A percentile compares a stretch with the other conserved stretches of the same genome.
phyloP scores from a whole-genome alignment of 805 yeast genomes.

The Yarrowia bubula region DNA sequence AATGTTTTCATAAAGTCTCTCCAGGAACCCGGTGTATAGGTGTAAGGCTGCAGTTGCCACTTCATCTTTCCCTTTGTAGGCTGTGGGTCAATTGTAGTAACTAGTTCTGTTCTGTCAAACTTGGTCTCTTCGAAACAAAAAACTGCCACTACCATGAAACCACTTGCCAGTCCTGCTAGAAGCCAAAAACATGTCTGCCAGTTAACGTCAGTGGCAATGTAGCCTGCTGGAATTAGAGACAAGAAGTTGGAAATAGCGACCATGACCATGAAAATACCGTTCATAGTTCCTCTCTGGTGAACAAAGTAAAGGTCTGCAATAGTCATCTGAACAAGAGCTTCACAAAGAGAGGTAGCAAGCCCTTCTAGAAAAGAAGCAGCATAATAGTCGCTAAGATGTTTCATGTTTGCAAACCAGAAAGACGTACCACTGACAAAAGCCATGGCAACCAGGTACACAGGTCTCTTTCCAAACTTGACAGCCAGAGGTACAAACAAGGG shows the following conservation, averaged over 20 bases:
- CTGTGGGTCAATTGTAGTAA: not conserved
- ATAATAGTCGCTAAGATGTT: not conserved
- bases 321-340: not conserved
- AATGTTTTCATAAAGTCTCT: not conserved
- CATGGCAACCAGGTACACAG: not conserved
- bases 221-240: not conserved
- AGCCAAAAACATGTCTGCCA: constrained; percentile 2
- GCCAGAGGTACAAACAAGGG: not conserved
- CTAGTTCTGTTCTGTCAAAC: not conserved
- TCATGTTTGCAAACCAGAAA: constrained; percentile 5
- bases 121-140: constrained; percentile 3
- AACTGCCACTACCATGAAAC: not conserved
- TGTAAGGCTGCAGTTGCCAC: not conserved
- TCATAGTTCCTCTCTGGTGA: constrained; percentile 11
- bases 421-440: not conserved
- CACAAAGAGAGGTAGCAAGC: constrained; percentile 1
- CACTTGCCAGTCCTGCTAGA: not conserved
- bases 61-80: not conserved
- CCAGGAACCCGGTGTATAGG: not conserved
- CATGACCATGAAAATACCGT: not conserved
- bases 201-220: not conserved
- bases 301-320: constrained; percentile 7
- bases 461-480: not conserved
- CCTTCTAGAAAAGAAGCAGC: not conserved
- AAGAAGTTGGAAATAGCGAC: not conserved